Evolutionary conservation across 2,329 filamentous ascomycete species (phyloP), one percentile per base, ranked within the genome.

Genomic region (Fusarium albidum): DNA sequence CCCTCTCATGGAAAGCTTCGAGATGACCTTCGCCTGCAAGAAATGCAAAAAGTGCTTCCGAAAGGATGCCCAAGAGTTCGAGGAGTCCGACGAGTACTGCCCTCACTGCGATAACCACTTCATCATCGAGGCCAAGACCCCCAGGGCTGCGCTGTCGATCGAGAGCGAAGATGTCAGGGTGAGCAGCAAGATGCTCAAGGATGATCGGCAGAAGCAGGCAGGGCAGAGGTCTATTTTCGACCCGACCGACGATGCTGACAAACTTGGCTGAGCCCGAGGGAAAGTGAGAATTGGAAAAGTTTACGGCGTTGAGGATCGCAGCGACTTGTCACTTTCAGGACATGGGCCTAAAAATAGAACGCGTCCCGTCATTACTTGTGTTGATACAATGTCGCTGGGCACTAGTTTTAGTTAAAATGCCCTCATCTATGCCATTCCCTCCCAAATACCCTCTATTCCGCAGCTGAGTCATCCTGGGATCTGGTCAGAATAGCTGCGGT

Each of bases 101-200:
- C 96, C 95, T 17, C 91, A 97, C 78, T 99, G 95, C 80, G 95
- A 99, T 73, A 99, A 99, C 78, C 96, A 99, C 76, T 99, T 93
- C 71, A 90, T 99, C 32, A 81, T 99, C 60, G 93, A 98, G 5
- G 96, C 95, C 44, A 76, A 89, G 65, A 91, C 89, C 5, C 91
- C 95, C 17, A 90, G 96, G 75, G 84, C 93, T 9, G 84, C 89
- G 29, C 77, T 99, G 44, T 86, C 93, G 63, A 84, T 99, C 44
- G 95, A 99, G 78, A 91, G 94, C 56, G 94, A 96, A 59, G 96
- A 99, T 76, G 87, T 88, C 4, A 82, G 95, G 55, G 83, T 93
- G 66, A 91, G 99, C 75, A 85, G 84, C 68, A 85, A 90, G 77
- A 97, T 99, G 91, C 80, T 99, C 66, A 96, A 89, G 77, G 95